Conservation (phyloP, 2,329 filamentous ascomycete species). For the Diaporthe helianthi region DNA sequence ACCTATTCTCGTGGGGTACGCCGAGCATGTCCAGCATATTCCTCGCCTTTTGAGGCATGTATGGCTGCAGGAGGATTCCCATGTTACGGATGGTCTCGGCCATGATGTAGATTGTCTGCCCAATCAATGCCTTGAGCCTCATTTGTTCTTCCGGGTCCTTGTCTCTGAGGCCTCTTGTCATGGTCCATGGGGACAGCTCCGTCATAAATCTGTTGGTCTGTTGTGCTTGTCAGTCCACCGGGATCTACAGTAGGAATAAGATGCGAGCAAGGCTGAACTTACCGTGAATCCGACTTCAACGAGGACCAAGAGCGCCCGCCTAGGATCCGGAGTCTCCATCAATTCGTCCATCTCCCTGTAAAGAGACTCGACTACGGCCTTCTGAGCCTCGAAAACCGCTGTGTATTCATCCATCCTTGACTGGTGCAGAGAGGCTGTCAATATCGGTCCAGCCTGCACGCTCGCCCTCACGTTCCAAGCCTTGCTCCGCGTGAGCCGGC, state of each 20-base stretch:
- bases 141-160: conserved; percentile 43
- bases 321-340: conserved; percentile 31
- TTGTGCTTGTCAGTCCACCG: conserved; percentile 29
- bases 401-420: conserved; percentile 1
- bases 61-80: conserved; percentile 87
- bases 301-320: conserved; percentile 46
- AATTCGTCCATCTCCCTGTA: conserved; percentile 6
- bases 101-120: conserved; percentile 69
- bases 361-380: neutral
- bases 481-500: conserved; percentile 72
- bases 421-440: neutral
- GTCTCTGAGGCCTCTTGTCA: conserved; percentile 47
- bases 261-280: conserved; percentile 36
- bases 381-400: conserved; percentile 22
- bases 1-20: conserved; percentile 68
- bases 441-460: conserved; percentile 49
- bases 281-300: conserved; percentile 69
- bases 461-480: conserved; percentile 72
- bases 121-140: conserved; percentile 50
- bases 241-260: neutral
- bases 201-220: conserved; percentile 74
- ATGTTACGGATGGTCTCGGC: conserved; percentile 80
- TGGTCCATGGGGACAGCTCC: conserved; percentile 71
- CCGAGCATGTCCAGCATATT: conserved; percentile 79
- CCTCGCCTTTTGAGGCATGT: conserved; percentile 81